Evolutionary conservation across 352 stramenopile genomes (phyloP), one percentile per base, ranked within the genome.

Genomic region (Phytophthora foliorum): DNA sequence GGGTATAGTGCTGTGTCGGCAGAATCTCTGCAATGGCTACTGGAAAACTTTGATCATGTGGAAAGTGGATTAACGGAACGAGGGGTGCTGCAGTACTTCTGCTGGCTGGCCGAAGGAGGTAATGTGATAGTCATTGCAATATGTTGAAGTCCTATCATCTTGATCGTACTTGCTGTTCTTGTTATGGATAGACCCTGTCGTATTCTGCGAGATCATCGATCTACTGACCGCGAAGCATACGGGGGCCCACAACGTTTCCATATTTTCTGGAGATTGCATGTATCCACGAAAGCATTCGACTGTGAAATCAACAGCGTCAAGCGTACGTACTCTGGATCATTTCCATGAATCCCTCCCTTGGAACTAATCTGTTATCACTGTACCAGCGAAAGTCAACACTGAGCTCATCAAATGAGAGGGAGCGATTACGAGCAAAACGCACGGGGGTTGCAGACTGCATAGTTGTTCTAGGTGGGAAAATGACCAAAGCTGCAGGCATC

Each of bases 61-160:
- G 53, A 69, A 1, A 31, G 48, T 1, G 67, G 66, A 2, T 59
- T 94, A 21, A 89, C 82, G 0, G 81, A 92, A 52, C 72, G 77
- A 38, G 84, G 84, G 11, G 54, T 94, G 11, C 50, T 90, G 17
- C 61, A 88, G 49, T 94, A 94, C 46, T 91, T 94, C 42, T 81
- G 72, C 31, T 92, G 81, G 80, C 45, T 92, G 7, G 86, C 79
- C 3, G 81, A 90, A 71, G 81, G 81, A 67, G 84, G 85, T 91
- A 59, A 17, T 50, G 27, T 0, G 34, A 19, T 22, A 53, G 0
- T 9, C 11, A 4, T 2, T 53, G 39, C 17, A 11, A 45, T 41
- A 39, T 52, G 32, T 11, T 17, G 16, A 39, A 13, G n/a, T 50
- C 8, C 6, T 46, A 21, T 11, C 21, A n/a, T 31, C 6, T 13